phyloP scores from a whole-genome alignment of 345 rosid genomes.

The Euphorbia tirucalli region DNA sequence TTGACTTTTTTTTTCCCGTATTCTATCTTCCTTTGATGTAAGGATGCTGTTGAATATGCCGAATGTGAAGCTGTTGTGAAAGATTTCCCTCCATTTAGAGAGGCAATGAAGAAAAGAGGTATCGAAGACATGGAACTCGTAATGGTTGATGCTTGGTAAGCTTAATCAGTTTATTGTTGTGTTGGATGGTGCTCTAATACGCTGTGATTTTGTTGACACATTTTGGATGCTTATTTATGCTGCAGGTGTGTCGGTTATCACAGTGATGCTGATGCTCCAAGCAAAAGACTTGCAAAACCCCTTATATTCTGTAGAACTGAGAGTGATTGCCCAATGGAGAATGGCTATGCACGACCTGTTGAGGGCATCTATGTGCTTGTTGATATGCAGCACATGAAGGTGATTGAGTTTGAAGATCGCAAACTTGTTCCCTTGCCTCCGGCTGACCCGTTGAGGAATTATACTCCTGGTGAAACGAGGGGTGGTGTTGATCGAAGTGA shows the following conservation, averaged over 20 bases:
- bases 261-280: constrained; percentile 79
- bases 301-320: constrained; percentile 89
- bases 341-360: constrained; percentile 95
- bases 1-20: not conserved
- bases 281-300: constrained; percentile 83
- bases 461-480: constrained; percentile 81
- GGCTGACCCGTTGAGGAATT: constrained; percentile 86
- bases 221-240: constrained; percentile 9
- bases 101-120: constrained; percentile 92
- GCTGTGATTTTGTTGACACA: constrained; percentile 3
- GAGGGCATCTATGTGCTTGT: constrained; percentile 83
- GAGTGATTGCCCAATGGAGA: constrained; percentile 95
- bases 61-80: constrained; percentile 91
- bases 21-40: constrained; percentile 21
- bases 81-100: constrained; percentile 69
- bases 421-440: constrained; percentile 87
- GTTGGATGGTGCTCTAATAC: constrained; percentile 6
- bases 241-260: constrained; percentile 84
- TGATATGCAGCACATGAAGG: constrained; percentile 90
- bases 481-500: constrained; percentile 95
- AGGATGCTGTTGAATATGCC: constrained; percentile 87
- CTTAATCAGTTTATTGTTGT: not conserved
- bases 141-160: constrained; percentile 88
- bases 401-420: constrained; percentile 82
- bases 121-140: constrained; percentile 92